These are phyloP conservation scores for Penicillium italicum DNA, from an alignment of 2,329 filamentous ascomycete genomes.

Conservation along the genomic window DNA sequence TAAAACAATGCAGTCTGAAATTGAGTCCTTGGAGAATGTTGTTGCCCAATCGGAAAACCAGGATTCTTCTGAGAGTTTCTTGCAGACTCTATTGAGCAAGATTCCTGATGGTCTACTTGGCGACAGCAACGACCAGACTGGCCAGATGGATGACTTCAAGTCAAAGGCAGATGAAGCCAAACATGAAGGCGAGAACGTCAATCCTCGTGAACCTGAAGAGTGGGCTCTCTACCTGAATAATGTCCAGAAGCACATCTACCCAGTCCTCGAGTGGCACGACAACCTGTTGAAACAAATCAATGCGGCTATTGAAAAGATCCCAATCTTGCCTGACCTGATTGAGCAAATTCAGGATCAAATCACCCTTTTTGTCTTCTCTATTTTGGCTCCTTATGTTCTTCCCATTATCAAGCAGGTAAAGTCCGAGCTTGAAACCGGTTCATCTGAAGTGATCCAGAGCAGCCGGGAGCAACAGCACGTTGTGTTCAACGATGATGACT, in stretches of 20 bases:
- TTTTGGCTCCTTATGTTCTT: conserved; percentile 82
- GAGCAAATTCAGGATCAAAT: conserved; percentile 85
- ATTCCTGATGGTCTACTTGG: conserved; percentile 79
- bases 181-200: conserved; percentile 69
- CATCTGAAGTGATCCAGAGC: conserved; percentile 80
- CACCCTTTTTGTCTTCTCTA: conserved; percentile 84
- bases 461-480: conserved; percentile 79
- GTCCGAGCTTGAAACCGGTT: conserved; percentile 78
- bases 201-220: conserved; percentile 76
- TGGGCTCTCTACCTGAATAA: conserved; percentile 74
- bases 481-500: conserved; percentile 76
- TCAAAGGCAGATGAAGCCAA: conserved; percentile 69
- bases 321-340: conserved; percentile 76
- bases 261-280: conserved; percentile 87
- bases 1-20: conserved; percentile 86
- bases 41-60: conserved; percentile 61
- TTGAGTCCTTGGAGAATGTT: conserved; percentile 82
- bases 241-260: conserved; percentile 76
- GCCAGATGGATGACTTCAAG: conserved; percentile 76
- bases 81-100: conserved; percentile 75
- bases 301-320: conserved; percentile 77
- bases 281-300: conserved; percentile 76
- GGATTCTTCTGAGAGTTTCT: conserved; percentile 65
- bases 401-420: conserved; percentile 85
- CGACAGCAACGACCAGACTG: conserved; percentile 58